Evolutionary conservation across 495 filamentous ascomycete species (phyloP).

Genomic region (Venustampulla echinocandica): DNA sequence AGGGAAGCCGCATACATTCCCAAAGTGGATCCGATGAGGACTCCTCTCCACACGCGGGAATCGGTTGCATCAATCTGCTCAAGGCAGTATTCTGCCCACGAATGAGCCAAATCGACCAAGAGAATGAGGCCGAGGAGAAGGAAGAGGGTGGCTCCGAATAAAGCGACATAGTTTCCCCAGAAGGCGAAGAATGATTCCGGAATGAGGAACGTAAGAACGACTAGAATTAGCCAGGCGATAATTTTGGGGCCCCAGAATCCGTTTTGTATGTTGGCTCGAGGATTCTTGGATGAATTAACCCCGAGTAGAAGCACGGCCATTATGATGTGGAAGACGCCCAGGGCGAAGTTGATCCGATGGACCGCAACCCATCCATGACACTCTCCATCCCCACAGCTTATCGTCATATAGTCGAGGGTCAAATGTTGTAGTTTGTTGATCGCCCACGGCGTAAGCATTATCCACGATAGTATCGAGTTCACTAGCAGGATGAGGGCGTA

Average conservation of each 20-base stretch:
- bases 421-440: slow-evolving; percentile 88
- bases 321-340: slow-evolving; percentile 85
- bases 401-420: slow-evolving; percentile 89
- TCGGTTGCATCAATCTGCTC: slow-evolving; percentile 86
- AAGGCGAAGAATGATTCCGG: slow-evolving; percentile 91
- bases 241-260: slow-evolving; percentile 81
- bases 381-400: slow-evolving; percentile 79
- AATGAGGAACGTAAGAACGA: slow-evolving; percentile 90
- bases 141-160: slow-evolving; percentile 86
- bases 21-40: slow-evolving; percentile 86
- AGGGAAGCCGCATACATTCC: slow-evolving; percentile 88
- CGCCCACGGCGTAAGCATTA: slow-evolving; percentile 98
- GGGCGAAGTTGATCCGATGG: slow-evolving; percentile 93
- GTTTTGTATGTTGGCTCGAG: slow-evolving; percentile 84
- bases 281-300: slow-evolving; percentile 78
- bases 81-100: slow-evolving; percentile 95
- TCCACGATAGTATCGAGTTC: slow-evolving; percentile 95
- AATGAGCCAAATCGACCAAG: slow-evolving; percentile 89
- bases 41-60: slow-evolving; percentile 70
- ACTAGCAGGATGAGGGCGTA: slow-evolving; percentile 93
- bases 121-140: slow-evolving; percentile 86
- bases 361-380: slow-evolving; percentile 96
- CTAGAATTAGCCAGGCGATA: slow-evolving; percentile 74
- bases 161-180: slow-evolving; percentile 90
- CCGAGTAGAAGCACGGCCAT: slow-evolving; percentile 78